phyloP scores from a whole-genome alignment of 108 stramenopile genomes.

The Cyclotella cryptica region DNA sequence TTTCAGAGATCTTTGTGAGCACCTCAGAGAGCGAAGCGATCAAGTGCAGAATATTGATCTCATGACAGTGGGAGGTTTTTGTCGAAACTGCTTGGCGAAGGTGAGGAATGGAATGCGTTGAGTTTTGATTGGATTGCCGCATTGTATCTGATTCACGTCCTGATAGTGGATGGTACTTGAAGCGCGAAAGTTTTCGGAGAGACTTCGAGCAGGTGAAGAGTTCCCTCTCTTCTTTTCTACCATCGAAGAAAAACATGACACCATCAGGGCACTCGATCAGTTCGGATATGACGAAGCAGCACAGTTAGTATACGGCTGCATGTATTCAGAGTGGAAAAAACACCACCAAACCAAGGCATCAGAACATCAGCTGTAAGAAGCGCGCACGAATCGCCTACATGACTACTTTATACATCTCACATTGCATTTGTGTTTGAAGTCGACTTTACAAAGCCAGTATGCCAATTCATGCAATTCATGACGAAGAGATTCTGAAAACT shows the following conservation, averaged over 20 bases:
- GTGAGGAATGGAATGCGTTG: constrained; percentile 15
- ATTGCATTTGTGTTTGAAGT: constrained; percentile 11
- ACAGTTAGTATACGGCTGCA: constrained; percentile 51
- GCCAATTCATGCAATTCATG: constrained; percentile 46
- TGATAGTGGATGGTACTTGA: constrained; percentile 60
- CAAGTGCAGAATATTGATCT: constrained; percentile 83
- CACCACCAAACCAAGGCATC: constrained; percentile 54
- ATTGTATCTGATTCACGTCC: constrained; percentile 10
- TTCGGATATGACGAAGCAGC: constrained; percentile 59
- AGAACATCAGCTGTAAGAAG: constrained; percentile 56
- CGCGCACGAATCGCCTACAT: not conserved
- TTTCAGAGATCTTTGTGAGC: constrained; percentile 67
- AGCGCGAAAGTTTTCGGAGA: constrained; percentile 44
- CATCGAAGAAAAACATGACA: constrained; percentile 19
- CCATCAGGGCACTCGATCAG: constrained; percentile 20
- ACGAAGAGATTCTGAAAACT: constrained; percentile 37
- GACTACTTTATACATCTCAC: not conserved
- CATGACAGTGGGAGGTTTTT: constrained; percentile 69
- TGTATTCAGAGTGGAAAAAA: constrained; percentile 58
- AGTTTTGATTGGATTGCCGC: not conserved
- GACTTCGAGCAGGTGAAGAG: constrained; percentile 16
- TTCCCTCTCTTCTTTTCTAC: not conserved
- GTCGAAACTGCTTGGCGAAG: constrained; percentile 73
- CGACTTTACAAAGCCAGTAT: constrained; percentile 41
- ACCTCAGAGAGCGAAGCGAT: constrained; percentile 74